Evolutionary conservation across 306 rosid genomes (phyloP).

Genomic region (Cicer chorassanicum): DNA sequence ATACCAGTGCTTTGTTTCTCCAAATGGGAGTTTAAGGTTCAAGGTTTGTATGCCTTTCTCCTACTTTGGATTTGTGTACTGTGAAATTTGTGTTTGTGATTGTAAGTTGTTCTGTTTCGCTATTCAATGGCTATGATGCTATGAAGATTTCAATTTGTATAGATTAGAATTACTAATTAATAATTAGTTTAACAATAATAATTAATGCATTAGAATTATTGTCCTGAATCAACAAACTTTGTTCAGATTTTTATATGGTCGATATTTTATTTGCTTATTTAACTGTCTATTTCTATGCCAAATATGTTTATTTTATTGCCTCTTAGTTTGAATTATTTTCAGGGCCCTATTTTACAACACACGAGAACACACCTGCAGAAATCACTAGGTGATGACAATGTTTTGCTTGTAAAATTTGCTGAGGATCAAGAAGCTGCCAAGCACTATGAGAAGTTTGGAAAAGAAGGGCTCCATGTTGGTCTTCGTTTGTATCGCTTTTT

Average conservation of each 20-base stretch:
- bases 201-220: conserved; percentile 3
- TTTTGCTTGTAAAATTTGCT: conserved; percentile 67
- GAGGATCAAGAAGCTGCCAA: conserved; percentile 41
- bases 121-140: conserved; percentile 12
- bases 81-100: conserved; percentile 4
- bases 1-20: conserved; percentile 64
- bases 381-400: conserved; percentile 72
- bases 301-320: conserved; percentile 14
- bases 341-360: conserved; percentile 69
- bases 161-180: background rate
- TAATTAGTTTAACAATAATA: background rate
- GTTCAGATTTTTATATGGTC: background rate
- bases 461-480: conserved; percentile 74
- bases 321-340: conserved; percentile 37
- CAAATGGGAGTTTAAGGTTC: conserved; percentile 59
- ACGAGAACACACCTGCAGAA: conserved; percentile 70
- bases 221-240: conserved; percentile 1
- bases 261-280: background rate
- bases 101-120: background rate
- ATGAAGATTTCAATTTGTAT: background rate
- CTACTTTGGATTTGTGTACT: conserved; percentile 1
- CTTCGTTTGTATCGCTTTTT: conserved; percentile 64
- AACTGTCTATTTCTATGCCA: conserved; percentile 1
- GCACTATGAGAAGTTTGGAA: conserved; percentile 57
- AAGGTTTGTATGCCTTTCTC: conserved; percentile 61